phyloP scores from a whole-genome alignment of 345 rosid genomes.

The Hypericum androsaemum region DNA sequence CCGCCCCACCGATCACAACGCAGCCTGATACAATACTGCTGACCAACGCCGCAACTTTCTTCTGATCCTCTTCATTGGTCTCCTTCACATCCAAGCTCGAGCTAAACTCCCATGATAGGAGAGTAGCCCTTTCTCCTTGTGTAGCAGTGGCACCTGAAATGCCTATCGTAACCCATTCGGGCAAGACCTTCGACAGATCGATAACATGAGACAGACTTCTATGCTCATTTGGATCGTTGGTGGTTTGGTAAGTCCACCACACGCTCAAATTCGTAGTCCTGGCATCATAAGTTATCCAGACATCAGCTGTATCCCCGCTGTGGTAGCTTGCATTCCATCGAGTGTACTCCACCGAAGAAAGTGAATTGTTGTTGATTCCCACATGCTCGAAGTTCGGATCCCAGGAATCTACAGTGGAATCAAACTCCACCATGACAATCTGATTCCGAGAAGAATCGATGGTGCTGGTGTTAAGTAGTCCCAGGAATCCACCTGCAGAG shows the following conservation, averaged over 20 bases:
- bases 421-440: slow-evolving; percentile 17
- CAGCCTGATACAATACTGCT: too few relatives aligned
- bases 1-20: neutral
- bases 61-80: neutral
- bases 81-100: too few relatives aligned
- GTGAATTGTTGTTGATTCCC: slow-evolving; percentile 19
- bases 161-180: too few relatives aligned
- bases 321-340: neutral
- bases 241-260: slow-evolving; percentile 2
- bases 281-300: slow-evolving; percentile 13
- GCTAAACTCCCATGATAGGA: too few relatives aligned
- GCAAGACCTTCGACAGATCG: neutral
- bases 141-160: too few relatives aligned
- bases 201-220: neutral
- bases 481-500: slow-evolving; percentile 9
- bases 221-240: too few relatives aligned
- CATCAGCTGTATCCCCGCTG: slow-evolving; percentile 4
- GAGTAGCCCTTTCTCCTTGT: too few relatives aligned
- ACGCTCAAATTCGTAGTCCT: slow-evolving; percentile 8
- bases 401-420: slow-evolving; percentile 2
- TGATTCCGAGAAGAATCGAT: neutral
- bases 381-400: slow-evolving; percentile 14
- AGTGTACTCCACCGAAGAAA: neutral
- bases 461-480: slow-evolving; percentile 2
- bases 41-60: neutral